Percentiles rank a stretch among this genome's conserved stretches.
Evolutionary conservation across 2,329 filamentous ascomycete genomes (phyloP).

Genomic region (Exserohilum rostratum): DNA sequence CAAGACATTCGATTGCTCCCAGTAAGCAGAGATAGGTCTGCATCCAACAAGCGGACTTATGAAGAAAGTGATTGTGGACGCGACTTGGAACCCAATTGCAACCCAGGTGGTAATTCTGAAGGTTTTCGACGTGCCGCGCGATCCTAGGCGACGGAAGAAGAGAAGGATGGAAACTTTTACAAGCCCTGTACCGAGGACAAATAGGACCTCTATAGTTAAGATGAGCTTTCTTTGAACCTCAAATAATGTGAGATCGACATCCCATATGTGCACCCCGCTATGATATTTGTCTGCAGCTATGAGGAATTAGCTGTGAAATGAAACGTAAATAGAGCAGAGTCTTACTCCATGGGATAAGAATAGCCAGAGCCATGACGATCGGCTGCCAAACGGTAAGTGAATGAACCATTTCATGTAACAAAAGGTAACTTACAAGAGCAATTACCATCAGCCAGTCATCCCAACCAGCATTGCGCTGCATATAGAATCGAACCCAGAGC

Average conservation of each 20-base stretch:
- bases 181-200: constrained; percentile 25
- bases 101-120: constrained; percentile 22
- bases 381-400: background rate
- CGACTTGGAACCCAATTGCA: constrained; percentile 13
- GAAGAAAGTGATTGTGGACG: constrained; percentile 24
- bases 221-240: constrained; percentile 24
- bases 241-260: constrained; percentile 18
- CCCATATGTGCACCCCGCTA: constrained; percentile 34
- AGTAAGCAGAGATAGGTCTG: constrained; percentile 31
- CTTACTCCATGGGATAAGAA: constrained; percentile 26
- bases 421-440: constrained; percentile 15
- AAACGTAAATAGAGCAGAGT: background rate
- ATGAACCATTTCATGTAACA: background rate
- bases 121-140: constrained; percentile 17
- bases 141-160: constrained; percentile 30
- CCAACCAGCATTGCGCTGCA: constrained; percentile 27
- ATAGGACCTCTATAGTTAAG: constrained; percentile 28
- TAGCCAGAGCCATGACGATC: constrained; percentile 16
- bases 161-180: constrained; percentile 40
- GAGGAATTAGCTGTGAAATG: constrained; percentile 8
- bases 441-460: constrained; percentile 36
- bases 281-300: constrained; percentile 21
- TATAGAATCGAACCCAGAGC: constrained; percentile 27
- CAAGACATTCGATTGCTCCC: constrained; percentile 25
- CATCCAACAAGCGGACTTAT: constrained; percentile 29